These are phyloP conservation scores for Neospermospora avenae DNA, from an alignment of 2,329 filamentous ascomycete species.

Conservation along the genomic window DNA sequence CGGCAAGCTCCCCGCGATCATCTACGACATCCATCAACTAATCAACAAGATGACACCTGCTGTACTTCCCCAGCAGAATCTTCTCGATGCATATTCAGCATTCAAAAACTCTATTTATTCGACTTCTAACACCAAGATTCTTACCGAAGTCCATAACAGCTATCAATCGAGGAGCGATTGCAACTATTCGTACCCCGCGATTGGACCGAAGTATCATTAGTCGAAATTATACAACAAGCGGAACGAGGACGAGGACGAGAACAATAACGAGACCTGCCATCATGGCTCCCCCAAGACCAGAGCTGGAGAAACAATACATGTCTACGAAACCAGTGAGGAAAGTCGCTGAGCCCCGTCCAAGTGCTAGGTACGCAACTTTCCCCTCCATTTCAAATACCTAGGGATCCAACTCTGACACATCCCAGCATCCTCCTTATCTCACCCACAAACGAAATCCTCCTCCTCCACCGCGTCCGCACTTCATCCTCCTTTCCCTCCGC, in stretches of 20 bases:
- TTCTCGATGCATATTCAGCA: slow-evolving; percentile 15
- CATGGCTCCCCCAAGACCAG: slow-evolving; percentile 17
- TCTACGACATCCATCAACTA: neutral
- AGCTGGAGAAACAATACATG: slow-evolving; percentile 33
- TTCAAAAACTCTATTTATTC: slow-evolving; percentile 1
- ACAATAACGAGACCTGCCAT: neutral
- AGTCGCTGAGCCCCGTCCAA: slow-evolving; percentile 54
- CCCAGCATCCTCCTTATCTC: slow-evolving; percentile 78
- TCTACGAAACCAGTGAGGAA: slow-evolving; percentile 28
- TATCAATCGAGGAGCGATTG: neutral
- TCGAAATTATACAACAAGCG: neutral
- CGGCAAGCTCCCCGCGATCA: slow-evolving; percentile 9
- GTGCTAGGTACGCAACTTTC: slow-evolving; percentile 50
- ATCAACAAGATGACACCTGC: slow-evolving; percentile 5
- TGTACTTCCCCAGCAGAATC: too few species aligned
- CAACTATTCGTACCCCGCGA: neutral
- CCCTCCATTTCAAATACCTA: neutral
- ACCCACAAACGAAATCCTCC: slow-evolving; percentile 78
- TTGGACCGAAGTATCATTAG: too few species aligned
- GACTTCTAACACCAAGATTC: neutral
- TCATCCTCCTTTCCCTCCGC: slow-evolving; percentile 85
- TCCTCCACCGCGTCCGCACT: slow-evolving; percentile 80
- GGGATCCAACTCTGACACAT: slow-evolving; percentile 4
- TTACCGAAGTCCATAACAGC: neutral
- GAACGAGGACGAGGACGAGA: neutral